Base-by-base conservation (phyloP, 2,329 filamentous ascomycete genomes). In the Plectosphaerella cucumerina region DNA sequence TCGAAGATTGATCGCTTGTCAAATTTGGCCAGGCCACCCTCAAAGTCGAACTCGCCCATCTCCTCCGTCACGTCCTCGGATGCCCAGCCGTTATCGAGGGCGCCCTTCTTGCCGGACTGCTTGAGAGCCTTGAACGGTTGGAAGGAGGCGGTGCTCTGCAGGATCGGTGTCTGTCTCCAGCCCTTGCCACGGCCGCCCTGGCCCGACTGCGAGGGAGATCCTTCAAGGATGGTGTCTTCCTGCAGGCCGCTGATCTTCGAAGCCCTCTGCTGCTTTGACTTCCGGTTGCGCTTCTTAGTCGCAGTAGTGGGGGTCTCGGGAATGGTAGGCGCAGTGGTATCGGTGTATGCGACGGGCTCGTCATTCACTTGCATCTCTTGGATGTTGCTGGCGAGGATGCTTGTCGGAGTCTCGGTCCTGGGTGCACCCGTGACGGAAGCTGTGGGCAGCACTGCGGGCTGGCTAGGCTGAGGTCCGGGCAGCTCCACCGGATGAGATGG, bases 41-140 rank as follows among this genome's bases (percentile, higher is more conserved):
- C 86, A 62, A 97, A 97, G 67, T 97, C 93, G 60, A 97, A 97
- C 54, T 97, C 94, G 11, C 89, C 90, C 76, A 94, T 82, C 64
- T 95, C 93, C 69, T 97, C 94, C 0, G 90, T 97, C 20, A 93
- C 92, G 62, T 97, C 93, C 64, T 97, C 94, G 0, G 93, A 97
- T 4, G 90, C 91, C 92, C 93, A 97, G 4, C 90, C 93, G 65
- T 90, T 95, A 42, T 90, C 81, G 9, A 68, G 53, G 5, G 50
- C 68, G 26, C 65, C 65, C 53, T 72, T 75, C 59, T 73, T 69
- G 55, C 63, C 71, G 65, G 69, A 79, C 66, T 66, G 86, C 73
- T 79, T 90, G 2, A 86, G 65, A 1, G 78, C 78, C 42, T 75
- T 71, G 59, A 81, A 86, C 0, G 82, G 82, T 61, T 86, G 83